A percentile compares a stretch with the other conserved stretches of the same genome.
Evolutionary conservation across 208 protist species (phyloP).

Genomic region (Wallacemonas collosoma): DNA sequence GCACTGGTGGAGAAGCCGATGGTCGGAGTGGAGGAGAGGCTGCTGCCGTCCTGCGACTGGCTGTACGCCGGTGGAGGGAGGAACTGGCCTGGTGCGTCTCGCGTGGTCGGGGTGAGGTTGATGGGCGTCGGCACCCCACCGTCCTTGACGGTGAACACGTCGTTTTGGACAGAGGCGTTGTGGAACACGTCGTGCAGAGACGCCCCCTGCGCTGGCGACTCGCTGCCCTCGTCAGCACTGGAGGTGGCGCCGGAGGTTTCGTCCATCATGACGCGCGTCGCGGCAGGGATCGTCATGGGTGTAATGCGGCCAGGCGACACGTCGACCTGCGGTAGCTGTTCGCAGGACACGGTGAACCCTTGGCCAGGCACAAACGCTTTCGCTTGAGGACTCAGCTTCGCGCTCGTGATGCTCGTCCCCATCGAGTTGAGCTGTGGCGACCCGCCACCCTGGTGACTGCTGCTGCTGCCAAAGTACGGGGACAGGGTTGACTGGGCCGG

Average conservation of each 20-base stretch:
- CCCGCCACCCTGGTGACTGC: neutral
- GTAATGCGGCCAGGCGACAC: neutral
- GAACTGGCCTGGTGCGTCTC: neutral
- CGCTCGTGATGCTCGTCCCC: slow-evolving; percentile 8
- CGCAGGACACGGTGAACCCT: neutral
- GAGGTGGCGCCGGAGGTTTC: neutral
- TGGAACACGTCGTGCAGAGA: neutral
- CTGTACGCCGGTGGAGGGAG: slow-evolving; percentile 5
- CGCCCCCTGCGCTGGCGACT: neutral
- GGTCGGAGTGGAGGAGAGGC: neutral
- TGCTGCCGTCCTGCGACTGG: slow-evolving; percentile 1
- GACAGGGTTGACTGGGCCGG: neutral
- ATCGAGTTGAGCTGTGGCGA: slow-evolving; percentile 8
- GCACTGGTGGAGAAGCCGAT: slow-evolving; percentile 5
- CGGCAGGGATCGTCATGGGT: slow-evolving; percentile 1
- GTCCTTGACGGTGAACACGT: neutral
- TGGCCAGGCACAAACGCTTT: slow-evolving; percentile 25
- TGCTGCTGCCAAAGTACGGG: slow-evolving; percentile 1
- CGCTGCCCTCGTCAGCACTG: slow-evolving; percentile 4
- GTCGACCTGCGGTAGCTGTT: neutral
- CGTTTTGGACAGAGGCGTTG: neutral
- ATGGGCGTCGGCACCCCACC: neutral
- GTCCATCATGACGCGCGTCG: neutral
- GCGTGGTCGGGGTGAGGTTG: neutral
- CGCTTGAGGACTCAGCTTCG: slow-evolving; percentile 29